These are phyloP conservation scores for Domatiomyces catenatus DNA, from an alignment of 2,329 filamentous ascomycete genomes.

Conservation along the genomic window DNA sequence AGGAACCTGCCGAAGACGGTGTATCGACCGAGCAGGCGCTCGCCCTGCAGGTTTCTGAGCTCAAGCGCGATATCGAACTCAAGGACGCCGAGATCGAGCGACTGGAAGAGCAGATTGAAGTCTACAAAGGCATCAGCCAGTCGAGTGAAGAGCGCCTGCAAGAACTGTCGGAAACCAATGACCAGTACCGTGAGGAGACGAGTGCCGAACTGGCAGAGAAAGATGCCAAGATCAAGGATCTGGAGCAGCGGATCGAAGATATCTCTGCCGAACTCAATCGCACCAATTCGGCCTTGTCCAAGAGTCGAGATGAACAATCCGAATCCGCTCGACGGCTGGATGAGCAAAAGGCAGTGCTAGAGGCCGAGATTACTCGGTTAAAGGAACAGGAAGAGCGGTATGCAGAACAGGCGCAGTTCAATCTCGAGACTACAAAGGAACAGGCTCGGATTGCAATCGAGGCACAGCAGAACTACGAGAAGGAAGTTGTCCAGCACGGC, in stretches of 20 bases:
- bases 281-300: conserved; percentile 68
- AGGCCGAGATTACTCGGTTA: conserved; percentile 63
- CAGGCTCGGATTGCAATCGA: conserved; percentile 88
- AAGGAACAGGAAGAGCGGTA: conserved; percentile 74
- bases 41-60: conserved; percentile 64
- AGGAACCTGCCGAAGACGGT: conserved; percentile 38
- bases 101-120: conserved; percentile 64
- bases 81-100: conserved; percentile 66
- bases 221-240: conserved; percentile 61
- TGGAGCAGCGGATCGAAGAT: conserved; percentile 71
- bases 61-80: conserved; percentile 75
- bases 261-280: conserved; percentile 65
- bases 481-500: conserved; percentile 84
- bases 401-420: conserved; percentile 62
- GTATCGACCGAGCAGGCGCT: conserved; percentile 60
- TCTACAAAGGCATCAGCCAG: conserved; percentile 79
- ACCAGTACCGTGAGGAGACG: conserved; percentile 77
- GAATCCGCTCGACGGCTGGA: conserved; percentile 57
- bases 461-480: conserved; percentile 90
- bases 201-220: conserved; percentile 62
- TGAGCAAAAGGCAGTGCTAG: conserved; percentile 65
- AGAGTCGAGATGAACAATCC: conserved; percentile 63
- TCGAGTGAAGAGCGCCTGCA: conserved; percentile 74
- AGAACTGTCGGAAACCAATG: conserved; percentile 62
- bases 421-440: conserved; percentile 80